phyloP scores from a whole-genome alignment of 1,284 basidiomycete genomes.

The Ceratobasidium papillatum region DNA sequence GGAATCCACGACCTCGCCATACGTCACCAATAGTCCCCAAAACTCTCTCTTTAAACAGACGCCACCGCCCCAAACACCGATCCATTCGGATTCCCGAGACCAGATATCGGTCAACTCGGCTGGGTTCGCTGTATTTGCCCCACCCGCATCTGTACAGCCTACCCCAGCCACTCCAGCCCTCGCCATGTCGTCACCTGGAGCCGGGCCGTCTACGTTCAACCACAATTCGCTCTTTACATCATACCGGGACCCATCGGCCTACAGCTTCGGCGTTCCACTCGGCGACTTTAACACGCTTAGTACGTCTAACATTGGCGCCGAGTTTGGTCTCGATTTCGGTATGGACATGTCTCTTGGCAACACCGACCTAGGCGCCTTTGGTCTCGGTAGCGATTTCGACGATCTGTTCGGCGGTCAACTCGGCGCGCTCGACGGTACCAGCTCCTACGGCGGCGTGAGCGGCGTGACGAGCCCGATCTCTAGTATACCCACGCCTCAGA shows the following conservation, averaged over 20 bases:
- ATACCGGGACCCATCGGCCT: constrained; percentile 67
- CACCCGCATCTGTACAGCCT: constrained; percentile 56
- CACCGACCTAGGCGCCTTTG: constrained; percentile 30
- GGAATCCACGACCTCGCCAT: constrained; percentile 43
- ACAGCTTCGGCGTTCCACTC: constrained; percentile 47
- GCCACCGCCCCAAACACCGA: constrained; percentile 36
- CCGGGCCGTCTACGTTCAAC: constrained; percentile 51
- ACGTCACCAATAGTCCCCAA: constrained; percentile 21
- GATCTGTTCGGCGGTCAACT: constrained; percentile 43
- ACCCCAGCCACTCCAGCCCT: constrained; percentile 67
- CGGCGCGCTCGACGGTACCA: constrained; percentile 27
- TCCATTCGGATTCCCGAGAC: constrained; percentile 57
- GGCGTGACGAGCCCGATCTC: constrained; percentile 18
- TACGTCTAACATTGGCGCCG: background rate
- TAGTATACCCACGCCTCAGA: constrained; percentile 21
- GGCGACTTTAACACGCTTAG: constrained; percentile 32
- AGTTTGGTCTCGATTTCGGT: constrained; percentile 24
- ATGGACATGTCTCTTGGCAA: constrained; percentile 26
- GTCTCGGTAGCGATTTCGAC: constrained; percentile 41
- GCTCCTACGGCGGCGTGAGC: constrained; percentile 34
- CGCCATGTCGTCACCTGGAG: constrained; percentile 52
- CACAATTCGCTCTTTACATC: constrained; percentile 82
- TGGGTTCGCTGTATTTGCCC: constrained; percentile 48
- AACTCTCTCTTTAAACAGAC: constrained; percentile 39
- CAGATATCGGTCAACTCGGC: constrained; percentile 11